A percentile compares a stretch with the other conserved stretches of the same genome.
These are phyloP conservation scores for Colletotrichum cuscutae DNA, from an alignment of 2,329 filamentous ascomycete species.

Conservation along the genomic window DNA sequence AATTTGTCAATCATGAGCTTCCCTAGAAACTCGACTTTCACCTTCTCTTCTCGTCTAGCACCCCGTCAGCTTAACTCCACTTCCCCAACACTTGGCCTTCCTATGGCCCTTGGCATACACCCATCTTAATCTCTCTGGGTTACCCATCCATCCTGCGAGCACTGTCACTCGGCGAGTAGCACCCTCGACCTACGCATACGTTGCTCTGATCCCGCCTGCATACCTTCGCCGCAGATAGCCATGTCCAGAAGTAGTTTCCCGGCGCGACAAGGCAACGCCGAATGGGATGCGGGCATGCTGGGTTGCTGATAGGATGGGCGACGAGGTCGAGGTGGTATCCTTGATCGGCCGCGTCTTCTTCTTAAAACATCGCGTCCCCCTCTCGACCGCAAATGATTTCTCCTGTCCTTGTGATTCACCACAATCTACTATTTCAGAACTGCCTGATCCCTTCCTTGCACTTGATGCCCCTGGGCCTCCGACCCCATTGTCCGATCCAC, in stretches of 20 bases:
- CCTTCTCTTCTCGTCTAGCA: slow-evolving; percentile 33
- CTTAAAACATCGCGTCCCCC: slow-evolving; percentile 21
- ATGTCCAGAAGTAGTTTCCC: slow-evolving; percentile 15
- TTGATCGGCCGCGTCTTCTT: not conserved
- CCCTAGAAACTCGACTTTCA: slow-evolving; percentile 13
- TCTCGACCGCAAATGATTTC: slow-evolving; percentile 4
- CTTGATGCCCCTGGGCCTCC: slow-evolving; percentile 1
- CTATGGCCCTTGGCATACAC: slow-evolving; percentile 26
- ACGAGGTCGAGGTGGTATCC: not conserved
- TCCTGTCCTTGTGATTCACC: slow-evolving; percentile 11
- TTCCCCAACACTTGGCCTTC: slow-evolving; percentile 32
- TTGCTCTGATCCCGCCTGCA: not conserved
- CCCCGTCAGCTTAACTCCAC: slow-evolving; percentile 32
- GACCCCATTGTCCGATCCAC: not conserved
- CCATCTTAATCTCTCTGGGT: slow-evolving; percentile 7
- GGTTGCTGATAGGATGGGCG: not conserved
- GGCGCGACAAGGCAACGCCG: slow-evolving; percentile 5
- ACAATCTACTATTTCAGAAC: slow-evolving; percentile 1
- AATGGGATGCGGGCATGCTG: slow-evolving; percentile 3
- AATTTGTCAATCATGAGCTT: slow-evolving; percentile 2
- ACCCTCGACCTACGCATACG: not conserved
- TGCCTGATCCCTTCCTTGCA: not conserved
- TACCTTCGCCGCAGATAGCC: slow-evolving; percentile 28
- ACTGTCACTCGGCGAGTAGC: slow-evolving; percentile 16
- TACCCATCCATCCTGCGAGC: not conserved